Base-by-base conservation (phyloP, 441 rosid species). In the Aquilaria agallochum region DNA sequence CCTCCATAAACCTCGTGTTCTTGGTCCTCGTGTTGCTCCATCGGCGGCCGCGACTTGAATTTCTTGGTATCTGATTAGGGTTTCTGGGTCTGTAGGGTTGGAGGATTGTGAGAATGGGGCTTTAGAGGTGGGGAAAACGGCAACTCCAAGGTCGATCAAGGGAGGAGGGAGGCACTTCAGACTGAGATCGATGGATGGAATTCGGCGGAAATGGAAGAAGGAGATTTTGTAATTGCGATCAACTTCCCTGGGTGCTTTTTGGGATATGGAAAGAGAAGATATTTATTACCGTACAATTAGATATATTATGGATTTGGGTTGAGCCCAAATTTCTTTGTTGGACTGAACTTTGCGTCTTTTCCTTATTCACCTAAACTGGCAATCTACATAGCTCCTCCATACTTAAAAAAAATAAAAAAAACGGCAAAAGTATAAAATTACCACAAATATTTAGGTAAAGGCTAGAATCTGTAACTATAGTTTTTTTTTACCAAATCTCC, bases 1-100 rank as follows among this genome's bases (percentile, higher is more conserved):
- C 86, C 93, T 44, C 93, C 93, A 69, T 87, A 87, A 46, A 82
- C 93, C 68, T 84, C 93, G 60, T 87, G 90, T 69, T 87, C 88
- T 68, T 82, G 88, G 58, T 79, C 88, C 47, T 87, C 89, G 67
- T 77, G 79, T 10, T 73, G 75, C 57, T 87, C 88, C 93, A 85
- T 89, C 72, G 5, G 20, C 2, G 59, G 48, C 55, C 52, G 50
- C 59, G 54, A 55, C 59, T 49, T 68, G 5, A 31, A 31, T 11
- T 42, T 14, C 0, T 8, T 13, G 14, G 33, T 9, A 9, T 55
- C 27, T 53, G 58, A 60, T 10, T 67, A 40, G 56, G 46, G 54
- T 15, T 40, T 58, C 64, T 64, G 72, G 70, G 59, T 60, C 70
- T 68, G 52, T 59, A 47, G 64, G 72, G 69, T 32, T 65, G 62